Conservation (phyloP, 2,329 filamentous ascomycete species). For the Thielaviopsis ethacetica region DNA sequence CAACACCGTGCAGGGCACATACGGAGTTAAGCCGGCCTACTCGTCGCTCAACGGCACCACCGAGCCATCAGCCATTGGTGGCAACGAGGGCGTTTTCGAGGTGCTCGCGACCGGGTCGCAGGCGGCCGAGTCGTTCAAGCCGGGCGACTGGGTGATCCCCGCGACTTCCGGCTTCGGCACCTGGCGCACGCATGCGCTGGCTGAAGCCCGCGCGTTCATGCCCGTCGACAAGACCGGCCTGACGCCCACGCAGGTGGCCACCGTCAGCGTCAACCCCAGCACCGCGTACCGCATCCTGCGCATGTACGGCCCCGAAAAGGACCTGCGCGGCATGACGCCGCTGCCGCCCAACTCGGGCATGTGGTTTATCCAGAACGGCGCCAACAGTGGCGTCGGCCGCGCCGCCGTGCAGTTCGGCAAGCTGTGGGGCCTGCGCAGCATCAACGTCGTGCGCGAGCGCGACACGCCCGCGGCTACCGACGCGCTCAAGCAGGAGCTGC, state of each 20-base stretch:
- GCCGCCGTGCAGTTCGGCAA: slow-evolving; percentile 77
- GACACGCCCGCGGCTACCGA: slow-evolving; percentile 47
- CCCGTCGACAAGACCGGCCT: slow-evolving; percentile 57
- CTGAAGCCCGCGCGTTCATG: slow-evolving; percentile 39
- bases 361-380: slow-evolving; percentile 95
- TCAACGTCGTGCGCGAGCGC: slow-evolving; percentile 74
- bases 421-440: slow-evolving; percentile 76
- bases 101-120: slow-evolving; percentile 53
- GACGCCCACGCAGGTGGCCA: slow-evolving; percentile 63
- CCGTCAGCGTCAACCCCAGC: slow-evolving; percentile 81
- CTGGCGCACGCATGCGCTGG: slow-evolving; percentile 81
- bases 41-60: slow-evolving; percentile 59
- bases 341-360: slow-evolving; percentile 41
- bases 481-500: slow-evolving; percentile 35
- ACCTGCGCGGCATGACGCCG: slow-evolving; percentile 28
- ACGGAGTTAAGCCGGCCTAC: slow-evolving; percentile 71
- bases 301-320: slow-evolving; percentile 43
- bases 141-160: slow-evolving; percentile 91
- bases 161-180: slow-evolving; percentile 72
- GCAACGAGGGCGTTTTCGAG: slow-evolving; percentile 90
- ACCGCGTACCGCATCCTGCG: slow-evolving; percentile 87
- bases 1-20: slow-evolving; percentile 94
- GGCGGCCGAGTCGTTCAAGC: slow-evolving; percentile 32
- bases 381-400: slow-evolving; percentile 82
- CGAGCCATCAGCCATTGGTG: slow-evolving; percentile 59